Evolutionary conservation across 148 eudicot species (phyloP), one percentile per base, ranked within the genome.

Genomic region (Rhododendron ferrugineum): DNA sequence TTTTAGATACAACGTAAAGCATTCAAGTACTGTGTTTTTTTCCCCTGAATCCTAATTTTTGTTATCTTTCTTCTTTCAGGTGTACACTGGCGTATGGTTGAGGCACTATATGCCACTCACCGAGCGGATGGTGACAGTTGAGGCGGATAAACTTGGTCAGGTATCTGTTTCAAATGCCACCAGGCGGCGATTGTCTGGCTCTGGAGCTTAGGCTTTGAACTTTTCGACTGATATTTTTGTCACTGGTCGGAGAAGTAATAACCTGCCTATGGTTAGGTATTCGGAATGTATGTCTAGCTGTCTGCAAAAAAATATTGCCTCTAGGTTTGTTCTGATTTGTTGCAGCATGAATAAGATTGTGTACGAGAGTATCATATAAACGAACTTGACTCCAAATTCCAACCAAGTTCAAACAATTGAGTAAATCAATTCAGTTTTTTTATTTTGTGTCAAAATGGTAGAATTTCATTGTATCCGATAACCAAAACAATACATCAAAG

Each of bases 151-250:
- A 86, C 93, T 95, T 8, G 94, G 98, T 14, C 92, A 97, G 88
- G 87, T 97, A 77, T 90, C 98, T 1, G 91, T 92, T 81, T 97
- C 99, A 78, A 97, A 97, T 88, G 99, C 99, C 80, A 93, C 98
- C 44, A 93, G 94, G 89, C 86, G 98, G 36, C 88, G 99, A 11
- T 89, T 95, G 70, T 89, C 98, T 84, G 99, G 99, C 30, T 89
- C 91, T 32, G 97, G 93, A 82, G 89, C 90, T 73, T 93, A 90
- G 87, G 66, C 66, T 62, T 46, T 26, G 26, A 50, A 77, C 50
- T 74, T 2, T 74, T 37, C 11, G 20, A 54, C 79, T 28, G 73
- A 22, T 49, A n/a, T 83, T 70, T 52, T 47, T 26, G 7, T 32
- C 22, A 20, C 11, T 37, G 47, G 22, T 16, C 22, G 7, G 68